These are phyloP conservation scores for Austropuccinia psidii DNA, from an alignment of 1,284 basidiomycete genomes.

Conservation along the genomic window DNA sequence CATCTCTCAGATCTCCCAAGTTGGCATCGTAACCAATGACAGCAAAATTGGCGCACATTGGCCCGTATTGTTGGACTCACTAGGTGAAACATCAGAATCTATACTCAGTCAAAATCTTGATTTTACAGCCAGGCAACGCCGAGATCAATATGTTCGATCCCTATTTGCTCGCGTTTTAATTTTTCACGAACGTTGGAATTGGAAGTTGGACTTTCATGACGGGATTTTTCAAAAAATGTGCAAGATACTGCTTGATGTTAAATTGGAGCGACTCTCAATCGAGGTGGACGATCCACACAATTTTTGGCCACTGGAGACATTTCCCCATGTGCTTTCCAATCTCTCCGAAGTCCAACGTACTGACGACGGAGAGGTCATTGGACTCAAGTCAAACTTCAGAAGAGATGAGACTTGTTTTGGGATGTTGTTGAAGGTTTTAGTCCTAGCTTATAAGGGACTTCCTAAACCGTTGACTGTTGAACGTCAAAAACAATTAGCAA, in stretches of 20 bases:
- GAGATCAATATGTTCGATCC: conserved; percentile 13
- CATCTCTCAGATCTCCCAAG: conserved; percentile 16
- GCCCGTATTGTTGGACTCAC: conserved; percentile 5
- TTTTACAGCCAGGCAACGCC: background rate
- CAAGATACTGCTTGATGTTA: conserved; percentile 16
- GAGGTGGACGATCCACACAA: background rate
- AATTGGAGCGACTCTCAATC: background rate
- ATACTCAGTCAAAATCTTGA: background rate
- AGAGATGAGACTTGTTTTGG: conserved; percentile 26
- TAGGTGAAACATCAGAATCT: conserved; percentile 9
- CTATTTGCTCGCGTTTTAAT: conserved; percentile 21
- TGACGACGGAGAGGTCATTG: background rate
- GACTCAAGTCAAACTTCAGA: background rate
- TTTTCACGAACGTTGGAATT: conserved; percentile 27
- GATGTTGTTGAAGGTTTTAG: conserved; percentile 27
- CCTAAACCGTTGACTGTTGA: background rate
- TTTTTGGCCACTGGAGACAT: conserved; percentile 2
- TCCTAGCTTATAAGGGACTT: conserved; percentile 5
- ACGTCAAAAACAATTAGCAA: conserved; percentile 5
- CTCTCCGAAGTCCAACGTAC: background rate
- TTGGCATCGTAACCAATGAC: background rate
- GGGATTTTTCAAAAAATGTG: conserved; percentile 23
- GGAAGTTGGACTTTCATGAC: conserved; percentile 21
- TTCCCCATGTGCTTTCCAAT: conserved; percentile 14
- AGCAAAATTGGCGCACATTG: background rate